Evolutionary conservation across 164 flowering plant genomes (phyloP), one percentile per base, ranked within the genome.

Genomic region (Malania oleifera): DNA sequence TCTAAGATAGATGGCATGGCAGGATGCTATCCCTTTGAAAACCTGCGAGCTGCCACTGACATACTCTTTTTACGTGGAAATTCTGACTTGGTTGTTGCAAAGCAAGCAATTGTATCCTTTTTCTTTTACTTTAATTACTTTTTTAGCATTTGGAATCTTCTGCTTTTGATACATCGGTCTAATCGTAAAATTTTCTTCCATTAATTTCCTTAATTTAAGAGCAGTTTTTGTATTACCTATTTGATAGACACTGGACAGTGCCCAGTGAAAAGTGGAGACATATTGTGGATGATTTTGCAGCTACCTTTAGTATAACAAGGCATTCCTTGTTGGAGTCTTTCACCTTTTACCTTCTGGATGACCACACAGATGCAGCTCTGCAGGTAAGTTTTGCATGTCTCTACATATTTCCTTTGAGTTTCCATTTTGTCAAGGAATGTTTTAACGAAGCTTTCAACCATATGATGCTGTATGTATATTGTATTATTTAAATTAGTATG

Each of bases 21-120:
- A 61, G 82, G 82, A 60, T 73, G 79, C 74, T 93, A 91, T 70
- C 99, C 98, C 27, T 95, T 95, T 77, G 84, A 84, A 77, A 89
- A 69, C 75, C 64, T 89, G 57, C 81, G 88, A 67, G 83, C 74
- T 77, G 96, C 95, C 63, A 61, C 70, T 53, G 97, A 95, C 64
- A 40, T 81, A 59, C 93, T 95, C 22, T 91, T 95, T 63, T 70
- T 95, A 34, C 78, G 45, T 68, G 96, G 99, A 67, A 82, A 83
- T 67, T 83, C 96, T 37, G 92, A 89, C 75, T 52, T 87, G 78
- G 89, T 89, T 54, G 78, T 91, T 60, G 96, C 99, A 7, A 95
- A 95, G 68, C 81, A 72, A 65, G 96, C 99, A 40, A 95, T 85
- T 69, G 99, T 95, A 95, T 95, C 96, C 99, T 80, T 69, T 69